Base-by-base conservation (phyloP, 2,329 filamentous ascomycete genomes). In the Geosmithia morbida region DNA sequence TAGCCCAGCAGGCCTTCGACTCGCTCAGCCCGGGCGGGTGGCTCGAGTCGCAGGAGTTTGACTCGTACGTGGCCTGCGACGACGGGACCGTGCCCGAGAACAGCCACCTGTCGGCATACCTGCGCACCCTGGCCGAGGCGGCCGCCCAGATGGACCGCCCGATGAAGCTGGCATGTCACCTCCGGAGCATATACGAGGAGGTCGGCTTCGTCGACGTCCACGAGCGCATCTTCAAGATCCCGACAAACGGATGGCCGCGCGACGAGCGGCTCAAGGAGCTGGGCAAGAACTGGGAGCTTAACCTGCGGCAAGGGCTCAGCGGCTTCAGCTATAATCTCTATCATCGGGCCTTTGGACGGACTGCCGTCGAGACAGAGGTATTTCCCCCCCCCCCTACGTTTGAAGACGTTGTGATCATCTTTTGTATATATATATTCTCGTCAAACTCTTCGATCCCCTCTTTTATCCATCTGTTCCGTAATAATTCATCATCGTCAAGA, bases 161-260 rank as follows among this genome's bases (percentile, higher is more conserved):
- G 2, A 54, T 68, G 7, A 52, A 62, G 43, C 55, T 66, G 42
- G 63, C 57, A 16, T 54, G 56, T 3, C 53, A 55, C 22, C 57
- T 68, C 10, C 63, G 60, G 47, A 54, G 60, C 17, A 61, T 65
- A 41, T 68, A 66, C 51, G 55, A 65, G 43, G 66, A 70, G 22
- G 72, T 67, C 2, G 76, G 76, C 0, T 79, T 79, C 51, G 67
- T 73, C 7, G 71, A 79, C 47, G 66, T 79, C 13, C 65, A 69
- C 29, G 66, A 79, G 55, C 62, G 61, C 19, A 55, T 72, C 1
- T 74, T 72, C 57, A 77, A 72, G 56, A 61, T 78, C 39, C 76
- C 76, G 0, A 62, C 72, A 44, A 76, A 48, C 29, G 45, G 30
- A 13, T 79, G 76, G 77, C 64, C 75, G 1, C 69, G 67, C 51